These are phyloP conservation scores for Tremella mesenterica DNA, from an alignment of 768 basidiomycete genomes.

Conservation along the genomic window DNA sequence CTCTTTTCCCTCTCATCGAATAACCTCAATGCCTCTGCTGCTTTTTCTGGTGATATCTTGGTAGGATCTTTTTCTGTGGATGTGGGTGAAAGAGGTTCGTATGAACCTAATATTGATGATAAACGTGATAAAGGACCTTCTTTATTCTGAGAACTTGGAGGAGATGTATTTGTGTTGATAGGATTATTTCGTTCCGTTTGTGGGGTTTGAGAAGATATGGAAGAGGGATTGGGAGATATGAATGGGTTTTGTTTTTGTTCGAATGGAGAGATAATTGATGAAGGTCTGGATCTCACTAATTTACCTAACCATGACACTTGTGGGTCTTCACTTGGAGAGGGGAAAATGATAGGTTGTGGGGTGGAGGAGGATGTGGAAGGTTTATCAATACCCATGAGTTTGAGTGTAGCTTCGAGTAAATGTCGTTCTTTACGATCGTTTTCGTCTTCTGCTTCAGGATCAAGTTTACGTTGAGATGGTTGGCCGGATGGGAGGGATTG, in stretches of 20 bases:
- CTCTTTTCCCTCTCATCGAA: conserved; percentile 69
- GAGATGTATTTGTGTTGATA: not conserved
- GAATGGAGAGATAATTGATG: too few relatives aligned
- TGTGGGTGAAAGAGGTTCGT: not conserved
- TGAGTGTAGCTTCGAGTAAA: conserved; percentile 81
- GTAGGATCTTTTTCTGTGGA: not conserved
- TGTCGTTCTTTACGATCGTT: conserved; percentile 82
- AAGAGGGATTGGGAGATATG: not conserved
- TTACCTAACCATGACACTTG: not conserved
- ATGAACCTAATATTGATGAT: not conserved
- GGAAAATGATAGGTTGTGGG: not conserved
- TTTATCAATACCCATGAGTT: conserved; percentile 78
- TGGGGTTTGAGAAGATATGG: not conserved
- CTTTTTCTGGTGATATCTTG: conserved; percentile 50
- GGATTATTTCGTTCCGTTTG: not conserved
- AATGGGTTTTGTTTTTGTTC: too few relatives aligned
- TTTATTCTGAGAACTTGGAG: too few relatives aligned
- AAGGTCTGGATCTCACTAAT: not conserved
- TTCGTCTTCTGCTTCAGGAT: conserved; percentile 73
- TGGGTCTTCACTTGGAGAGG: not conserved
- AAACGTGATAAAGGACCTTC: not conserved
- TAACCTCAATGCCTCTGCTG: conserved; percentile 64
- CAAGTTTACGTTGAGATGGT: conserved; percentile 59
- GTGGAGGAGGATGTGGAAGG: not conserved
- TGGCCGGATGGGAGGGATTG: not conserved